These are phyloP conservation scores for Sarcodon sp. DNA, from an alignment of 768 basidiomycete genomes.

Conservation along the genomic window DNA sequence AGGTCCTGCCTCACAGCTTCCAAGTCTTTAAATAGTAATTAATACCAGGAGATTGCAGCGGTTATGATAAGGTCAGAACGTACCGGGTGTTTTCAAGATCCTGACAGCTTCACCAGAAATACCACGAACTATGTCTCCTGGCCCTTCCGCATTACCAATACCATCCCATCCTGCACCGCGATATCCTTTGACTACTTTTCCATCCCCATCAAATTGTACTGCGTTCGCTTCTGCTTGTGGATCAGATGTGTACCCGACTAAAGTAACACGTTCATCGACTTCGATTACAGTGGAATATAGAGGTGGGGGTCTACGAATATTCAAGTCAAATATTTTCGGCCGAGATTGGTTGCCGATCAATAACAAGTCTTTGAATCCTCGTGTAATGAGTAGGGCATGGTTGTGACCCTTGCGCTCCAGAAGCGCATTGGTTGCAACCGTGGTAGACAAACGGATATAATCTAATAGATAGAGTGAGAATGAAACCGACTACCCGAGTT, in stretches of 20 bases:
- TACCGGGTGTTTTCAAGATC: slow-evolving; percentile 65
- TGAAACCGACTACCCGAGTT: not conserved
- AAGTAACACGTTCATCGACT: slow-evolving; percentile 85
- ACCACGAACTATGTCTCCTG: slow-evolving; percentile 70
- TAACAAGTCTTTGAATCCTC: slow-evolving; percentile 84
- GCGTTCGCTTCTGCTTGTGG: slow-evolving; percentile 68
- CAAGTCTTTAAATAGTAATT: slow-evolving; percentile 28
- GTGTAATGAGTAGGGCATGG: slow-evolving; percentile 84
- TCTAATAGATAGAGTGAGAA: slow-evolving; percentile 28
- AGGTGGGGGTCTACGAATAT: slow-evolving; percentile 67
- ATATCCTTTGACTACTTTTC: slow-evolving; percentile 54
- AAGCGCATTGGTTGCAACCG: slow-evolving; percentile 92
- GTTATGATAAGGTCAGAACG: slow-evolving; percentile 4
- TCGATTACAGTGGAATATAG: slow-evolving; percentile 70
- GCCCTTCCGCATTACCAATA: slow-evolving; percentile 56
- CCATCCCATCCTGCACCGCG: slow-evolving; percentile 72
- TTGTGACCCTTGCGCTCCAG: slow-evolving; percentile 90
- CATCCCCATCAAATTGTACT: slow-evolving; percentile 63
- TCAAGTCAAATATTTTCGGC: slow-evolving; percentile 89
- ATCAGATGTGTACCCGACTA: slow-evolving; percentile 89
- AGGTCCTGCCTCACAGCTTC: slow-evolving; percentile 45
- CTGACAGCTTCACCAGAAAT: slow-evolving; percentile 85
- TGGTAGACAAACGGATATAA: slow-evolving; percentile 86
- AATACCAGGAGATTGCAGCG: slow-evolving; percentile 2
- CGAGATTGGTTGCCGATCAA: slow-evolving; percentile 92